Conservation (phyloP, 2,329 filamentous ascomycete species). For the Bretziella fagacearum region DNA sequence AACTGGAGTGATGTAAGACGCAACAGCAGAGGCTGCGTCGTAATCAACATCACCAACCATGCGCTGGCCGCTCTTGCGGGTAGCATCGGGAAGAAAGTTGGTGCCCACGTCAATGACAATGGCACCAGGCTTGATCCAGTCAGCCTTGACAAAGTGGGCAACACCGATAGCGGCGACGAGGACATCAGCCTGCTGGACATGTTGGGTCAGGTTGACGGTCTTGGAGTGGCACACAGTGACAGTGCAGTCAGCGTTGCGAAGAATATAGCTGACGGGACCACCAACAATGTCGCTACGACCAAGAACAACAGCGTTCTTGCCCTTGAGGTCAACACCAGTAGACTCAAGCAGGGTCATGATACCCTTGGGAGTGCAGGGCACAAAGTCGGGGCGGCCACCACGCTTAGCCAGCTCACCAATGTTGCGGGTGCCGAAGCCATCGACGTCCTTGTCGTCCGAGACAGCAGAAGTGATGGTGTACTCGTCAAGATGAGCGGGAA, state of each 20-base stretch:
- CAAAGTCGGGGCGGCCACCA: conserved; percentile 74
- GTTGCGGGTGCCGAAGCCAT: conserved; percentile 86
- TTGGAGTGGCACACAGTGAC: conserved; percentile 92
- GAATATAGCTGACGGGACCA: conserved; percentile 85
- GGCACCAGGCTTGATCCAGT: conserved; percentile 88
- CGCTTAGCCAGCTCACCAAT: conserved; percentile 96
- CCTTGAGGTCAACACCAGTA: conserved; percentile 63
- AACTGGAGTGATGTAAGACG: conserved; percentile 86
- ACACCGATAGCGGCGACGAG: conserved; percentile 84
- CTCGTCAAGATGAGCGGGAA: conserved; percentile 81
- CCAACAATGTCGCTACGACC: conserved; percentile 95
- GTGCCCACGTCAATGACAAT: conserved; percentile 96
- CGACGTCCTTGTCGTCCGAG: conserved; percentile 87
- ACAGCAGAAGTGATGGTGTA: conserved; percentile 81
- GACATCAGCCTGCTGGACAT: conserved; percentile 74
- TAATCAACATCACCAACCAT: conserved; percentile 93
- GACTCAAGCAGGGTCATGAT: conserved; percentile 85
- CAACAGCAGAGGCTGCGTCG: conserved; percentile 66
- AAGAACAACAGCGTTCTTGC: conserved; percentile 88
- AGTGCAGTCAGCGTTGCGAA: conserved; percentile 91
- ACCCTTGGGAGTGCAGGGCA: conserved; percentile 91
- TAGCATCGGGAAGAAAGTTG: conserved; percentile 79
- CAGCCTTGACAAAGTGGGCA: conserved; percentile 75
- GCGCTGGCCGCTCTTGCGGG: conserved; percentile 81
- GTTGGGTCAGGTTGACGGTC: conserved; percentile 53